Evolutionary conservation across 768 basidiomycete species (phyloP), one percentile per base, ranked within the genome.

Genomic region (Vararia minispora): DNA sequence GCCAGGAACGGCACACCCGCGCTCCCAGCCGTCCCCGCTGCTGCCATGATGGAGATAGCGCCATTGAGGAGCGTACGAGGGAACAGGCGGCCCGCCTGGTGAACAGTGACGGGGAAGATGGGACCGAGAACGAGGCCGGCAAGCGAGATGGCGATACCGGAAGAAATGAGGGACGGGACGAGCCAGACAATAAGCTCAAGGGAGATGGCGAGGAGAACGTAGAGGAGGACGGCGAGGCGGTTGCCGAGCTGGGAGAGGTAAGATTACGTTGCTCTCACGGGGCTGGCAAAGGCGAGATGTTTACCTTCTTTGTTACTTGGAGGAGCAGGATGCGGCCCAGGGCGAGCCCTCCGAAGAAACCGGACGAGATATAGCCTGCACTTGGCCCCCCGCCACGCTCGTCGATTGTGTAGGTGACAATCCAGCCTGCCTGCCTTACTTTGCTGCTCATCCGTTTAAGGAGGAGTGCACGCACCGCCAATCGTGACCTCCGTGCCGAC

Each of bases 41-140:
- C 45, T 4, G 36, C 45, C 20, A 49, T 46, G 45, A 44, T 46
- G 5, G 45, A 42, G 23, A 49, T 39, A 23, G 32, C 25, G 12
- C 42, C 40, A 8, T 26, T 36, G 13, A 35, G 18, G 4, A 32
- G 42, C 30, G 32, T 37, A 11, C 31, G 24, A 10, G 48, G 48
- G 12, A 49, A 26, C 22, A 49, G 18, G 4, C 24, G 33, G 17
- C 46, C 45, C 7, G 43, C 40, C 23, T 46, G 29, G 21, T 40
- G 27, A 10, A 40, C 23, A 12, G 28, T 27, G 26, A 82, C 71
- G 2, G 79, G 80, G 51, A 79, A 85, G 61, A 85, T 72, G 3
- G 81, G 82, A 1, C 81, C 84, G n/a, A 87, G 62, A 17, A 84
- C 56, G 7, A 84, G 33, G 13, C 83, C 84, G 12, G 83, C 58